Evolutionary conservation across 495 filamentous ascomycete species (phyloP).

Genomic region (Aeminium ludgeri): DNA sequence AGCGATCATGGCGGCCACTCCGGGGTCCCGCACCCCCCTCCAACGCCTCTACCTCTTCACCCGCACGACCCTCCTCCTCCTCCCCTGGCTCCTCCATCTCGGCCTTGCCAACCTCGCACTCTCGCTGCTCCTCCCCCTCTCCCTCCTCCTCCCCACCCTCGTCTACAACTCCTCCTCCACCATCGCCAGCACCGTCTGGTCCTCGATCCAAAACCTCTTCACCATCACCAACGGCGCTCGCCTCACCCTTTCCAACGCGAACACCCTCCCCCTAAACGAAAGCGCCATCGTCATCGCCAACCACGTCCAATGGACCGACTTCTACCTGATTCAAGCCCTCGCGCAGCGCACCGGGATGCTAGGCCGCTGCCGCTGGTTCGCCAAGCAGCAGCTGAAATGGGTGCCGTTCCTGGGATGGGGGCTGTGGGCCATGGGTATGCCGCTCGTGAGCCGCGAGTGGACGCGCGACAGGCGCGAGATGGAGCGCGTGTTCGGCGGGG

Average conservation of each 20-base stretch:
- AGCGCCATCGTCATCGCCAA: conserved; percentile 41
- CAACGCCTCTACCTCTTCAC: conserved; percentile 9
- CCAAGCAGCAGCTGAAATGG: conserved; percentile 36
- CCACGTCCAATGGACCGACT: conserved; percentile 41
- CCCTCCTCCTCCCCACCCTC: conserved; percentile 29
- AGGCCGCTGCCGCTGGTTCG: conserved; percentile 40
- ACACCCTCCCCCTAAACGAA: conserved; percentile 30
- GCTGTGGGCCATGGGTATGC: conserved; percentile 45
- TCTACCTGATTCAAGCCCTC: conserved; percentile 42
- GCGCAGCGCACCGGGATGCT: conserved; percentile 37
- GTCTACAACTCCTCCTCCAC: conserved; percentile 34
- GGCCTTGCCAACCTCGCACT: conserved; percentile 33
- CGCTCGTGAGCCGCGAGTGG: conserved; percentile 40
- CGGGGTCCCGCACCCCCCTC: too few species aligned
- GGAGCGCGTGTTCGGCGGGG: conserved; percentile 34
- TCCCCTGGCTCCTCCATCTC: conserved; percentile 35
- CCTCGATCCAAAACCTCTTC: conserved; percentile 37
- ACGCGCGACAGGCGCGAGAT: conserved; percentile 35
- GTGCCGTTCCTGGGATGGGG: conserved; percentile 45
- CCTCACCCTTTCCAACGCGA: conserved; percentile 33
- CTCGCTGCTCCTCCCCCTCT: conserved; percentile 34
- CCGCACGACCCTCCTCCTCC: conserved; percentile 28
- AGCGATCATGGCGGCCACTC: too few species aligned
- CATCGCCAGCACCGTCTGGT: conserved; percentile 35
- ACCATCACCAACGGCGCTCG: conserved; percentile 30